These are phyloP conservation scores for Chalciporus piperatus DNA, from an alignment of 768 basidiomycete species.

Conservation along the genomic window DNA sequence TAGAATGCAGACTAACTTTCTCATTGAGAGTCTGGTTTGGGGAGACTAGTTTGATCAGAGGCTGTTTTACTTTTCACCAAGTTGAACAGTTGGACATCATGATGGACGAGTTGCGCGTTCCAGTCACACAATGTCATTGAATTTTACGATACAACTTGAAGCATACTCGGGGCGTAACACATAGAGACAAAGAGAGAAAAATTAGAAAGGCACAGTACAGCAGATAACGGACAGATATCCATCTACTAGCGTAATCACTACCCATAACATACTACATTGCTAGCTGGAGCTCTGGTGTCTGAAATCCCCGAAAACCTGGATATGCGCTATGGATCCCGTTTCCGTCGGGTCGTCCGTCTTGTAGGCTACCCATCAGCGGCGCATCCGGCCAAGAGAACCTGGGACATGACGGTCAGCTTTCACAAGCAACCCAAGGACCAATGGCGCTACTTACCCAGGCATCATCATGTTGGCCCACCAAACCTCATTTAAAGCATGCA, in stretches of 20 bases:
- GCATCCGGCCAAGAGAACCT: slow-evolving; percentile 35
- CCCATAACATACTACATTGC: slow-evolving; percentile 19
- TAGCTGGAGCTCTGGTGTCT: slow-evolving; percentile 20
- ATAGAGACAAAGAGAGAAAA: no score
- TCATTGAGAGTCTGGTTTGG: no score
- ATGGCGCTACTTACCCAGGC: slow-evolving; percentile 59
- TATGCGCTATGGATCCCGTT: slow-evolving; percentile 18
- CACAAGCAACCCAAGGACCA: background rate
- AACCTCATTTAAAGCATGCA: slow-evolving; percentile 67
- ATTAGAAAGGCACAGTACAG: no score
- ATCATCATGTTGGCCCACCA: slow-evolving; percentile 86
- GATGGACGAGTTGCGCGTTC: no score
- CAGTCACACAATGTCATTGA: no score
- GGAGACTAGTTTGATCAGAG: no score
- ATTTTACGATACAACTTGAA: no score
- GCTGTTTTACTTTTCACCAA: no score
- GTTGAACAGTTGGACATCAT: no score
- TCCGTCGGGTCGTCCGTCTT: slow-evolving; percentile 11
- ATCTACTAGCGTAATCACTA: background rate
- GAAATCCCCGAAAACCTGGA: slow-evolving; percentile 18
- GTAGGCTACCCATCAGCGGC: slow-evolving; percentile 22
- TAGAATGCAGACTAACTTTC: no score
- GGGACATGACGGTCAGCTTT: background rate
- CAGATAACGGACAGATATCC: no score
- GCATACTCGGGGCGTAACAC: no score